Conservation (phyloP, 2,329 filamentous ascomycete species). For the Clarireedia paspali region DNA sequence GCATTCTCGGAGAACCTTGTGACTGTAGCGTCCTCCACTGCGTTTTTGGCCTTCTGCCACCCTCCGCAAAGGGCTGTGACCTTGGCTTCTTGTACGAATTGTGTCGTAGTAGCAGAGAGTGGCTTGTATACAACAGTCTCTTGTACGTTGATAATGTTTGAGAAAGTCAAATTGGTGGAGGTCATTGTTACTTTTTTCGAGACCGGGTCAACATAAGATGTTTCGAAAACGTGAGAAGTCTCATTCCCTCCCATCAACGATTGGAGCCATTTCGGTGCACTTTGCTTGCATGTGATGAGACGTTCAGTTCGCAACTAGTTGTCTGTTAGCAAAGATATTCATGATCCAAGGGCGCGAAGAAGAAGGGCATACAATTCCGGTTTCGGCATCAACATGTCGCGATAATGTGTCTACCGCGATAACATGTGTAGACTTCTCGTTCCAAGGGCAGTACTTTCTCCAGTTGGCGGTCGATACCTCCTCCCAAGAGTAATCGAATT, state of each 20-base stretch:
- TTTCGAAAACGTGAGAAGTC: conserved; percentile 86
- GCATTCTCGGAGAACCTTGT: conserved; percentile 90
- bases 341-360: neutral
- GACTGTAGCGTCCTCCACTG: conserved; percentile 87
- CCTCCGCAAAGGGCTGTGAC: conserved; percentile 93
- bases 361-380: conserved; percentile 52
- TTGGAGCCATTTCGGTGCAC: conserved; percentile 73
- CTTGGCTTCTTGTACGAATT: conserved; percentile 82
- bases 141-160: conserved; percentile 81
- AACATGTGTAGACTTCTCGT: conserved; percentile 96
- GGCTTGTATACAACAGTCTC: conserved; percentile 88
- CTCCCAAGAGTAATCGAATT: conserved; percentile 97
- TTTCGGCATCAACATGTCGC: conserved; percentile 55
- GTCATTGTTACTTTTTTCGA: conserved; percentile 92
- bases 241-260: conserved; percentile 72
- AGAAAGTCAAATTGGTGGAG: conserved; percentile 88
- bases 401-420: conserved; percentile 89
- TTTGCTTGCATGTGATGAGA: conserved; percentile 54
- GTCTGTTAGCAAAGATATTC: conserved; percentile 9
- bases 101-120: conserved; percentile 49
- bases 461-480: conserved; percentile 97
- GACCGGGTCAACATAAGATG: conserved; percentile 83
- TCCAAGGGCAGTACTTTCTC: conserved; percentile 98
- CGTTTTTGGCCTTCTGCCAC: conserved; percentile 95
- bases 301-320: conserved; percentile 61